These are phyloP conservation scores for Trichothecium roseum DNA, from an alignment of 2,329 filamentous ascomycete genomes.

Conservation along the genomic window DNA sequence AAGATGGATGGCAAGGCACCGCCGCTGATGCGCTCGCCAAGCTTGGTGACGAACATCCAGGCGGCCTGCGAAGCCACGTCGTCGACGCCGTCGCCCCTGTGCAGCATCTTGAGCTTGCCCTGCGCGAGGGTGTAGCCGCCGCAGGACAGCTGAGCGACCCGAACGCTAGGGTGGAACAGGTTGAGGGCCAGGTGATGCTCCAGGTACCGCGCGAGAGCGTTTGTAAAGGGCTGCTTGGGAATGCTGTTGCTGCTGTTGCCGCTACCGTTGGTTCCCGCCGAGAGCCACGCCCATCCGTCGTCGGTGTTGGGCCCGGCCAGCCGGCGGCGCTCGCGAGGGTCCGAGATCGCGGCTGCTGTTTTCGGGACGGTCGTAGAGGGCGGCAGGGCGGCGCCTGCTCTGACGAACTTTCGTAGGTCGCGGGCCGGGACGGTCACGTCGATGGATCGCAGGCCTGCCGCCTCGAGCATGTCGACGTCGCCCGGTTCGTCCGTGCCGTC, in stretches of 20 bases:
- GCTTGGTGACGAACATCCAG: constrained; percentile 25
- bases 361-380: constrained; percentile 2
- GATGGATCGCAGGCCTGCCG: constrained; percentile 28
- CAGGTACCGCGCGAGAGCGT: constrained; percentile 39
- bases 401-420: constrained; percentile 36
- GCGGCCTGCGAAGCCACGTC: constrained; percentile 20
- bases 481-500: constrained; percentile 7
- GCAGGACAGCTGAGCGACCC: constrained; percentile 42
- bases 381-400: constrained; percentile 22
- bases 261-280: constrained; percentile 8
- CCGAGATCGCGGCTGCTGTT: constrained; percentile 7
- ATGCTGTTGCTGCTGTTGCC: too few relatives aligned
- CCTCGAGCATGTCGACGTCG: constrained; percentile 6
- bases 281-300: constrained; percentile 44
- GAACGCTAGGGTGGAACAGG: constrained; percentile 44
- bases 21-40: constrained; percentile 21
- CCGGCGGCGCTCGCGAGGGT: constrained; percentile 28
- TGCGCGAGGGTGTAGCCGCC: constrained; percentile 45
- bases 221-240: constrained; percentile 34
- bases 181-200: constrained; percentile 43
- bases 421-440: constrained; percentile 40
- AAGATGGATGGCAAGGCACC: constrained; percentile 15
- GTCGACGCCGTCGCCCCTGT: constrained; percentile 9
- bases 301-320: constrained; percentile 36
- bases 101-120: constrained; percentile 36